Conservation (phyloP, 2,329 filamentous ascomycete species). For the Chrysoporthe austroafricana region DNA sequence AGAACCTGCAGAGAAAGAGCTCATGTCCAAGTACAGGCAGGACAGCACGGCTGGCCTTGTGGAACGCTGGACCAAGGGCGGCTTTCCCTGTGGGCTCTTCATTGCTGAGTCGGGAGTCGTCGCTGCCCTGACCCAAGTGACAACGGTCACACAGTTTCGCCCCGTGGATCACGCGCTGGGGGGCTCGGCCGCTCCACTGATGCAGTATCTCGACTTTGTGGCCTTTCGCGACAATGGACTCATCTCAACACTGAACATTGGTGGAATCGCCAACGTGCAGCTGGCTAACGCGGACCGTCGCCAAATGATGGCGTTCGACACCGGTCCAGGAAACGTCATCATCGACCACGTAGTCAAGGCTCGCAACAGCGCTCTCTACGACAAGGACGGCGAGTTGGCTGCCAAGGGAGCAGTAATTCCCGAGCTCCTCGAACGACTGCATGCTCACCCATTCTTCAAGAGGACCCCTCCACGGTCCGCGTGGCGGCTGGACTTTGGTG, state of each 20-base stretch:
- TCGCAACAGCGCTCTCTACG: slow-evolving; percentile 33
- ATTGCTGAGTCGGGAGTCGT: slow-evolving; percentile 39
- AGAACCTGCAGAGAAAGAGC: slow-evolving; percentile 35
- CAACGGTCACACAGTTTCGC: slow-evolving; percentile 38
- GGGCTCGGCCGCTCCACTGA: slow-evolving; percentile 36
- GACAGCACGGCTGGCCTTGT: slow-evolving; percentile 33
- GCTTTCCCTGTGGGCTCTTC: slow-evolving; percentile 36
- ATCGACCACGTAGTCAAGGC: slow-evolving; percentile 37
- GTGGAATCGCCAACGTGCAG: slow-evolving; percentile 39
- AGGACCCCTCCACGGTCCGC: slow-evolving; percentile 31
- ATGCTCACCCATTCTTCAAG: slow-evolving; percentile 34
- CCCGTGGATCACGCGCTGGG: slow-evolving; percentile 38
- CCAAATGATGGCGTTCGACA: slow-evolving; percentile 40
- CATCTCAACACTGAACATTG: slow-evolving; percentile 37
- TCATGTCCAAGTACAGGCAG: slow-evolving; percentile 11
- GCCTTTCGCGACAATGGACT: slow-evolving; percentile 35
- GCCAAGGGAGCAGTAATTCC: slow-evolving; percentile 32
- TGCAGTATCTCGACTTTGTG: slow-evolving; percentile 40
- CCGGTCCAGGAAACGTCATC: slow-evolving; percentile 38
- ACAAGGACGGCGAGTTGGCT: slow-evolving; percentile 36
- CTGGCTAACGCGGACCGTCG: slow-evolving; percentile 35
- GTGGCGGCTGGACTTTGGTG: not conserved
- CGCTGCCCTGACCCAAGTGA: slow-evolving; percentile 36
- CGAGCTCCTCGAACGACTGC: slow-evolving; percentile 32
- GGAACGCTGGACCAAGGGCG: slow-evolving; percentile 37